A percentile compares a stretch with the other conserved stretches of the same genome.
Conservation (phyloP, 1,284 basidiomycete species). For the Laetiporus sulphureus region DNA sequence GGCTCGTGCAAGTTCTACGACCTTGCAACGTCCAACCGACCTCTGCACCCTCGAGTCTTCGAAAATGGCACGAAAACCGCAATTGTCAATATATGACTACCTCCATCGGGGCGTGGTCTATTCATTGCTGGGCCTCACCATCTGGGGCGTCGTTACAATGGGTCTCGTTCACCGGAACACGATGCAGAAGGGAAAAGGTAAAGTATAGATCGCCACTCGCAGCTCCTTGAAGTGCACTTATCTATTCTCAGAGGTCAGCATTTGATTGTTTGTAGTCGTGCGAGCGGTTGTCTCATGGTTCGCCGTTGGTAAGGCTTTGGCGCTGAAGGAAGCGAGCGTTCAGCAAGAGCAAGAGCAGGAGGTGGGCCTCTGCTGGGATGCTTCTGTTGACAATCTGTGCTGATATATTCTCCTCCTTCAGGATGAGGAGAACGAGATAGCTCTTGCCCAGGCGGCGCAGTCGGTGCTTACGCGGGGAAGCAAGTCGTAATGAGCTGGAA, state of each 20-base stretch:
- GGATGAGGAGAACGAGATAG: constrained; percentile 16
- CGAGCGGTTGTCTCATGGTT: not conserved
- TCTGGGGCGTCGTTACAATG: constrained; percentile 25
- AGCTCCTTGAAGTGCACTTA: not conserved
- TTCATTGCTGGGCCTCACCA: constrained; percentile 21
- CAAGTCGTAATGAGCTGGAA: constrained; percentile 3
- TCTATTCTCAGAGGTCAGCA: constrained; percentile 2
- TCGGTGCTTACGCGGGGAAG: constrained; percentile 12
- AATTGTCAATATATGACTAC: constrained; percentile 18
- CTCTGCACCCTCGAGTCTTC: not conserved
- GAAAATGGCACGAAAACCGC: constrained; percentile 14
- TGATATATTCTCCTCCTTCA: not conserved
- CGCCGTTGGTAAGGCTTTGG: constrained; percentile 9
- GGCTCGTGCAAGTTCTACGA: too few species aligned
- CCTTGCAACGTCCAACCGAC: too few species aligned
- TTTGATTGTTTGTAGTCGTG: not conserved
- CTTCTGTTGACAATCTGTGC: not conserved
- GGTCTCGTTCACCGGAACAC: constrained; percentile 25
- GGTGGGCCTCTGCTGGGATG: not conserved
- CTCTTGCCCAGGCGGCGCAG: constrained; percentile 17
- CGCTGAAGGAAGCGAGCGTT: not conserved
- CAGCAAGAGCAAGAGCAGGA: not conserved
- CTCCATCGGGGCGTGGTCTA: constrained; percentile 23
- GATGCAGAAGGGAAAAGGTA: constrained; percentile 22
- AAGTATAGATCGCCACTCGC: not conserved